Percentiles rank a stretch among this genome's conserved stretches.
phyloP scores from a whole-genome alignment of 2,329 filamentous ascomycete genomes.

The Sporothrix protearum region DNA sequence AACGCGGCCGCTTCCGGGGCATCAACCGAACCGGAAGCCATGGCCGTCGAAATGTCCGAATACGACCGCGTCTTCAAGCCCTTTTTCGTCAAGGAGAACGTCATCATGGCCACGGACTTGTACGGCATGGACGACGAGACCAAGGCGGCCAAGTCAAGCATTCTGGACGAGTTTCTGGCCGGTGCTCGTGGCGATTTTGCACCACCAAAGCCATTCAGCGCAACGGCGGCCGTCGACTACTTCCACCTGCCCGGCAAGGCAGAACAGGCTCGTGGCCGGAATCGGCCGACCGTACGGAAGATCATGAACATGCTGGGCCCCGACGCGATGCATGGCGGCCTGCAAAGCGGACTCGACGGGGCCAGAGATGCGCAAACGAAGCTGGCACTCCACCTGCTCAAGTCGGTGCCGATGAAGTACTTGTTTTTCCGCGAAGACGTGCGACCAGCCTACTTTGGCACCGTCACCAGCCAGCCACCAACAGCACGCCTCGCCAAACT shows the following conservation, averaged over 20 bases:
- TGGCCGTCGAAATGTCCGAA: slow-evolving; percentile 40
- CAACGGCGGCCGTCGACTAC: slow-evolving; percentile 39
- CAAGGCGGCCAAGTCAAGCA: slow-evolving; percentile 47
- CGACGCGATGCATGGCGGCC: slow-evolving; percentile 37
- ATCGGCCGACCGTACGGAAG: slow-evolving; percentile 51
- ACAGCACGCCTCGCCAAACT: slow-evolving; percentile 49
- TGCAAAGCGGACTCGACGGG: slow-evolving; percentile 31
- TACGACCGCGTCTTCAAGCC: slow-evolving; percentile 73
- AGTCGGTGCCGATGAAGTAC: slow-evolving; percentile 59
- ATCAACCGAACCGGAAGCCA: background rate
- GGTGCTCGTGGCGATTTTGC: slow-evolving; percentile 47
- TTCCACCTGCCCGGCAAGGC: slow-evolving; percentile 44
- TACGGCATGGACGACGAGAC: slow-evolving; percentile 58
- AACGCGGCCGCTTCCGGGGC: background rate
- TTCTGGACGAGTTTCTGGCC: slow-evolving; percentile 51
- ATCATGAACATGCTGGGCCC: slow-evolving; percentile 48
- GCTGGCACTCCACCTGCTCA: slow-evolving; percentile 43
- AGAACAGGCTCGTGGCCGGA: slow-evolving; percentile 33
- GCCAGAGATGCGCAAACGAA: slow-evolving; percentile 40
- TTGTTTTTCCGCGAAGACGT: slow-evolving; percentile 62
- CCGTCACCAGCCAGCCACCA: slow-evolving; percentile 59
- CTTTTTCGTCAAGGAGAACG: slow-evolving; percentile 73
- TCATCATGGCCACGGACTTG: slow-evolving; percentile 61
- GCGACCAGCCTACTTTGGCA: slow-evolving; percentile 68
- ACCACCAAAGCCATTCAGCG: slow-evolving; percentile 38